Evolutionary conservation across 257 asterid genomes (phyloP).

Genomic region (Scutellaria minor): DNA sequence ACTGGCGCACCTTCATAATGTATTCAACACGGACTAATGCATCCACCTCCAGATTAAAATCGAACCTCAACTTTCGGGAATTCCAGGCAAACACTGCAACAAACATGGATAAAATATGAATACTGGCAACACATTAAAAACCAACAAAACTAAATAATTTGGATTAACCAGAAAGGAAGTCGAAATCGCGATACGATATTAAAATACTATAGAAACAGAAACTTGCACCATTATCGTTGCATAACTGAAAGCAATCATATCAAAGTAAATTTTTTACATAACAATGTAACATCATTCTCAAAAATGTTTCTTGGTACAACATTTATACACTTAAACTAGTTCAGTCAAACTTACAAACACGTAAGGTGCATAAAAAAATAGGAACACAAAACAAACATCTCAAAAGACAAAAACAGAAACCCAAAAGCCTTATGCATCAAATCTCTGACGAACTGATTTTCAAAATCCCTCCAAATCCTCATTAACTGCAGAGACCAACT

Average conservation of each 20-base stretch:
- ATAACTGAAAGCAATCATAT: too few relatives aligned
- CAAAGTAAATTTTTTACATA: too few relatives aligned
- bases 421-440: slow-evolving; percentile 64
- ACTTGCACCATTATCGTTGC: background rate
- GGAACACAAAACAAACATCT: background rate
- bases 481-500: slow-evolving; percentile 52
- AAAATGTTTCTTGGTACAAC: background rate
- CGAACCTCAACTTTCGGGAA: slow-evolving; percentile 74
- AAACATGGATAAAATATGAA: slow-evolving; percentile 23
- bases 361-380: background rate
- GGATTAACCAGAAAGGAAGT: background rate
- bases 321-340: background rate
- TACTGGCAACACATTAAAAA: slow-evolving; percentile 15
- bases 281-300: slow-evolving; percentile 16
- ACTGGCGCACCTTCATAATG: slow-evolving; percentile 68
- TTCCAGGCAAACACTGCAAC: slow-evolving; percentile 60
- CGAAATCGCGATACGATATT: slow-evolving; percentile 3
- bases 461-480: slow-evolving; percentile 66
- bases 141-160: background rate
- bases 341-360: slow-evolving; percentile 26
- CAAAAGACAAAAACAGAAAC: slow-evolving; percentile 2
- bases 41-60: slow-evolving; percentile 63
- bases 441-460: slow-evolving; percentile 71
- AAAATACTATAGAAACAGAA: background rate
- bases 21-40: slow-evolving; percentile 73